Base-by-base conservation (phyloP, 2,329 filamentous ascomycete genomes). In the Ascochyta viciae-villosae region DNA sequence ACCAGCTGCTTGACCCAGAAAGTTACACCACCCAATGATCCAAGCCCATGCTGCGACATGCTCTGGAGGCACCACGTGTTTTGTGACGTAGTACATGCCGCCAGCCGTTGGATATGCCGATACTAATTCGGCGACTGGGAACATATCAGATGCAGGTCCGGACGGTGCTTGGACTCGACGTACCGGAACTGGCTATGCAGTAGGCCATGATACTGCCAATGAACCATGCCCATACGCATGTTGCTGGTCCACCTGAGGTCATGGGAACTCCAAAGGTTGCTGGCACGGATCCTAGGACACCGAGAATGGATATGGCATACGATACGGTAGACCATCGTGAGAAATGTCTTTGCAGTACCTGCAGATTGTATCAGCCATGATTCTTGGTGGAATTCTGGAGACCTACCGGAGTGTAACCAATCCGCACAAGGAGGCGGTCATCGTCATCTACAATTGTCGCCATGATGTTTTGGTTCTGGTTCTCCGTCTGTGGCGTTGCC, bases 31-130 rank as follows among this genome's bases (percentile, higher is more conserved):
- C n/a, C 86, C 86, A 51, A 87, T 85, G 39, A 87, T 77, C 86
- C 86, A 88, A 0, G 85, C 82, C 79, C 85, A 87, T 12, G 87
- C 81, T 2, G 86, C 82, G 27, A 87, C 84, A 66, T 87, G 82
- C 51, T 85, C 80, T 15, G 79, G 75, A 8, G 85, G 85, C 2
- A 88, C 85, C 31, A 88, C 85, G 66, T 86, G 82, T 64, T 88
- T 88, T 9, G 85, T 87, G 31, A 87, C 85, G 68, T 87, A 89
- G 71, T 88, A 88, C 85, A 89, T 88, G 3, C 86, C 86, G 19
- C 86, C 86, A 2, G 85, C 85, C 2, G 86, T 89, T 31, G 86
- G 86, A 73, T 88, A 88, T 29, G 85, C 86, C 7, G 85, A 88
- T 26, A 88, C 85, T 48, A 88, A 73, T 72, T 88, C 86, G 39